A percentile compares a stretch with the other conserved stretches of the same genome.
Evolutionary conservation across 2,329 filamentous ascomycete genomes (phyloP).

Genomic region (Epichloe coenophiala): DNA sequence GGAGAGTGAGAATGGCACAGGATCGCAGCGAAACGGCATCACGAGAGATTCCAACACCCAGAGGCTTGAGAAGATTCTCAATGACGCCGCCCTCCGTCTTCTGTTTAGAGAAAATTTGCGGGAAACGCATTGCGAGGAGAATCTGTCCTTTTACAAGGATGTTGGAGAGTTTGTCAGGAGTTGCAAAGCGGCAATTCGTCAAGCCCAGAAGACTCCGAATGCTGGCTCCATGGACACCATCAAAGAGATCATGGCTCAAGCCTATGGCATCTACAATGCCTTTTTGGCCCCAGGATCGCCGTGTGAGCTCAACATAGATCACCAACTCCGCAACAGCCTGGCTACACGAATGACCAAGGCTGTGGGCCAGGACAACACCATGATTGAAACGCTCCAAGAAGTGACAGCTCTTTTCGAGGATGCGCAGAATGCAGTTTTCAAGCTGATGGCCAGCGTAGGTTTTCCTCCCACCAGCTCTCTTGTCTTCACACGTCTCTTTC

Average conservation of each 20-base stretch:
- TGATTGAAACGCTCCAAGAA: slow-evolving; percentile 84
- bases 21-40: slow-evolving; percentile 40
- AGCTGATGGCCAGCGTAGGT: slow-evolving; percentile 96
- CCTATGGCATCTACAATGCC: slow-evolving; percentile 95
- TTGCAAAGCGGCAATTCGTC: slow-evolving; percentile 52
- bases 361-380: slow-evolving; percentile 82
- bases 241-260: slow-evolving; percentile 89
- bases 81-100: slow-evolving; percentile 74
- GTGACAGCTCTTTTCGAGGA: slow-evolving; percentile 85
- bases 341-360: slow-evolving; percentile 96
- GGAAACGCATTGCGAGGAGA: slow-evolving; percentile 95
- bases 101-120: slow-evolving; percentile 89
- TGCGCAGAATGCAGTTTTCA: slow-evolving; percentile 91
- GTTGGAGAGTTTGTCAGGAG: slow-evolving; percentile 74
- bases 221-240: slow-evolving; percentile 66
- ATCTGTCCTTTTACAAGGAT: slow-evolving; percentile 88
- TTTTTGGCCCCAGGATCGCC: slow-evolving; percentile 93
- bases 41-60: slow-evolving; percentile 88
- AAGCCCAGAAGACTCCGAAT: slow-evolving; percentile 49
- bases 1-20: slow-evolving; percentile 38
- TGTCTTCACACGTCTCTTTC: background rate
- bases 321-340: slow-evolving; percentile 83
- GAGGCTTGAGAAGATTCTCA: slow-evolving; percentile 82
- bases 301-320: slow-evolving; percentile 95
- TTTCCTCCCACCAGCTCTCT: no score